These are phyloP conservation scores for Neoboletus subvelutipes DNA, from an alignment of 768 basidiomycete species.

Conservation along the genomic window DNA sequence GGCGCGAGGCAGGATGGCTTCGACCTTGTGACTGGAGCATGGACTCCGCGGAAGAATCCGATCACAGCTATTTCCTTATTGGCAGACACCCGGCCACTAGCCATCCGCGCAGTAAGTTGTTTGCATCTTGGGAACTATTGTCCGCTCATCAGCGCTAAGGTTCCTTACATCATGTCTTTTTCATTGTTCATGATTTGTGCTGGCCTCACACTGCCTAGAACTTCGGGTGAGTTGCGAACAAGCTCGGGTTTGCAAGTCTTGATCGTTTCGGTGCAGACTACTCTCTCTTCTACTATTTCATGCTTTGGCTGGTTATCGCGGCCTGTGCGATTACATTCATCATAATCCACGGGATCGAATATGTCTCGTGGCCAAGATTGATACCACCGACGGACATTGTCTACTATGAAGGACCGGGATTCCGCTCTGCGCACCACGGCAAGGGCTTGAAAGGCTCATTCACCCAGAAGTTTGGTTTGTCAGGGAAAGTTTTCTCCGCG, in stretches of 20 bases:
- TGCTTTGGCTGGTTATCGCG: conserved; percentile 74
- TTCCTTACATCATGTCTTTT: conserved; percentile 79
- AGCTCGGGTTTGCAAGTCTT: neutral
- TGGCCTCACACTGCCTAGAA: conserved; percentile 80
- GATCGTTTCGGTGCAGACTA: conserved; percentile 53
- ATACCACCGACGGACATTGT: conserved; percentile 77
- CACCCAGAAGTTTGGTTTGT: conserved; percentile 33
- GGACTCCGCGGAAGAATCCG: conserved; percentile 80
- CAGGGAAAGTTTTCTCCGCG: conserved; percentile 38
- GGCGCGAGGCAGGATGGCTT: conserved; percentile 92
- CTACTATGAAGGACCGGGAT: conserved; percentile 88
- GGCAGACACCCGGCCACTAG: conserved; percentile 75
- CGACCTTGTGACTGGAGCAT: conserved; percentile 89
- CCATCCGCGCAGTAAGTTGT: conserved; percentile 74
- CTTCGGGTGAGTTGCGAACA: conserved; percentile 63
- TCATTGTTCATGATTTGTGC: conserved; percentile 88
- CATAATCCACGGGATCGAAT: conserved; percentile 83
- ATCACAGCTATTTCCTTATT: conserved; percentile 69
- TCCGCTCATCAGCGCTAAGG: conserved; percentile 45
- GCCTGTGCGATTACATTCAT: conserved; percentile 69
- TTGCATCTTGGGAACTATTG: neutral
- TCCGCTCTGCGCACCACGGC: conserved; percentile 72
- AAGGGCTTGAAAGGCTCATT: conserved; percentile 59
- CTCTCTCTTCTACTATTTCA: conserved; percentile 80
- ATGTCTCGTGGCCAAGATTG: conserved; percentile 92